Percentiles rank a stretch among this genome's conserved stretches.
phyloP scores from a whole-genome alignment of 805 yeast genomes.

The Grigorovia transvaalensis region DNA sequence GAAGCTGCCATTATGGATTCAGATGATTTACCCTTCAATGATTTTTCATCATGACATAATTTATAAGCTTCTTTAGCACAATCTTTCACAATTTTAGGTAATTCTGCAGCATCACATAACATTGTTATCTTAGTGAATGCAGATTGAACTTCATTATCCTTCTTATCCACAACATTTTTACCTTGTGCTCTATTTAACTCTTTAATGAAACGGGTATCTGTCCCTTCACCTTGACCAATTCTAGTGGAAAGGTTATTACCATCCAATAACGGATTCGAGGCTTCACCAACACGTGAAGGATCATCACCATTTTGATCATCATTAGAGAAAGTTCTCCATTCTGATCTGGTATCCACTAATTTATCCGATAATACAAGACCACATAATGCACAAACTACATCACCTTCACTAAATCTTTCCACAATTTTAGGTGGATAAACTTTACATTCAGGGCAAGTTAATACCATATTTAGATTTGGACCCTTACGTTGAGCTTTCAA shows the following conservation, averaged over 20 bases:
- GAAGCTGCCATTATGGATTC: constrained; percentile 96
- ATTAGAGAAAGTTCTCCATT: constrained; percentile 97
- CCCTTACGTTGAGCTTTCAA: constrained; percentile 32
- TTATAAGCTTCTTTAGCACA: constrained; percentile 96
- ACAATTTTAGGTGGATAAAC: constrained; percentile 91
- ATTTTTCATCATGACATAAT: constrained; percentile 76
- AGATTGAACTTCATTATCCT: constrained; percentile 75
- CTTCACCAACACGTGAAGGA: constrained; percentile 99
- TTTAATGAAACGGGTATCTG: constrained; percentile 76
- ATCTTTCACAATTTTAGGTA: constrained; percentile 92
- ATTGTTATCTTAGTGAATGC: constrained; percentile 88
- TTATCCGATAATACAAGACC: constrained; percentile 88
- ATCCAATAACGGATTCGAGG: constrained; percentile 83
- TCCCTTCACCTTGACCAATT: constrained; percentile 81
- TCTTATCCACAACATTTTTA: constrained; percentile 72
- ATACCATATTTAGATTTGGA: constrained; percentile 76
- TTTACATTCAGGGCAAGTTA: constrained; percentile 93
- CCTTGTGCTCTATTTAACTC: constrained; percentile 87
- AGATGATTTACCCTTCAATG: constrained; percentile 80
- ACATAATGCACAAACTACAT: constrained; percentile 95
- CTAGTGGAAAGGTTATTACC: constrained; percentile 87
- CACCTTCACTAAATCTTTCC: constrained; percentile 94
- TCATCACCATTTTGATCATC: constrained; percentile 98
- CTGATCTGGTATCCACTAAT: constrained; percentile 89
- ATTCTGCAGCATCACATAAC: constrained; percentile 93